Evolutionary conservation across 2,329 filamentous ascomycete genomes (phyloP), one percentile per base, ranked within the genome.

Genomic region (Pyrenophora teres): DNA sequence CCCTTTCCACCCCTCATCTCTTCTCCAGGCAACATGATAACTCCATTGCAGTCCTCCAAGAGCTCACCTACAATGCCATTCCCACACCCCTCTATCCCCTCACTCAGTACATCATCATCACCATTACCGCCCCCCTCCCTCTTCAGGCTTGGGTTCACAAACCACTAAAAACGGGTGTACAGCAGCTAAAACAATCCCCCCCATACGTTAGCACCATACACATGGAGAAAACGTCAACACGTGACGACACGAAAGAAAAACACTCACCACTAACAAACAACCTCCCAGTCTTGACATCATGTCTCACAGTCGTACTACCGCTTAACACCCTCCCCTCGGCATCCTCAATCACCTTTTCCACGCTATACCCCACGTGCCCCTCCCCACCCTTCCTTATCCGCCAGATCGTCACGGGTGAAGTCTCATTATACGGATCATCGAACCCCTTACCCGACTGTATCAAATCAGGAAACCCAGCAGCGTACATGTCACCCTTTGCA

Each of bases 291-390:
- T 63, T 65, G 1, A 43, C 57, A 59, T 70, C 68, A 38, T 69
- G 65, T 16, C 58, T 52, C 0, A 63, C 62, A 1, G 63, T 69
- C 6, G 67, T 70, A 16, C 57, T 54, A 1, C 59, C 62, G 48
- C 52, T 57, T 12, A 70, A n/a, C 0, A 68, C 45, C 32, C 57
- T 58, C 0, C 40, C 47, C 2, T 69, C 60, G 2, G 25, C 52
- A 49, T 70, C 68, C 31, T 70, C 68, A 13, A 70, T 21, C 3
- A 69, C 52, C 41, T 70, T 70, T 35, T 62, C 52, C 1, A 68
- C 56, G 8, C 46, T 52, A 30, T 65, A 68, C 6, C 16, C 36
- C 8, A 31, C 25, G 6, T 35, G 52, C 3, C 44, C 33, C 7
- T n/a, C 30, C 1, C 31, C 27, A 2, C 23, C 37, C 39, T 59